These are phyloP conservation scores for Eimeria falciformis DNA, from an alignment of 169 alveolate genomes.

Conservation along the genomic window DNA sequence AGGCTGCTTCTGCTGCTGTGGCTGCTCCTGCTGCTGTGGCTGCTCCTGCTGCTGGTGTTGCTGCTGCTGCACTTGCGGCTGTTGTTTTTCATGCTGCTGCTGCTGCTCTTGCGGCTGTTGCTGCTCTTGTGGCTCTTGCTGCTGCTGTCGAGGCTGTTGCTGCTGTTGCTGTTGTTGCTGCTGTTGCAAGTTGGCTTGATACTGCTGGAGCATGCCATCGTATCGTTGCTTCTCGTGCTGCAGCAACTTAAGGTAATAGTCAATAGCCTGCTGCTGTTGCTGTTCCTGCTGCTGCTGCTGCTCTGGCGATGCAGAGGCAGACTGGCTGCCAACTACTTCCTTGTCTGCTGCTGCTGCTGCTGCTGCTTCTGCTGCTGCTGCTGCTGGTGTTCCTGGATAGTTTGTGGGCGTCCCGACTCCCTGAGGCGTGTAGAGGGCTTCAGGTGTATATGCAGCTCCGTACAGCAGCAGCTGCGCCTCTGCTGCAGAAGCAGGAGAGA, in stretches of 20 bases:
- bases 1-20: not conserved
- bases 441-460: not conserved
- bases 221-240: not conserved
- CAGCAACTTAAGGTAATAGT: too few species aligned
- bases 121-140: not conserved
- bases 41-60: not conserved
- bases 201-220: not conserved
- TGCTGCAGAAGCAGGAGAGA: not conserved
- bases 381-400: not conserved
- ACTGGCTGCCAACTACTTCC: too few species aligned
- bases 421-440: not conserved
- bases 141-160: not conserved
- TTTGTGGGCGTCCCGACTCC: not conserved
- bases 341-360: too few species aligned
- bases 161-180: not conserved
- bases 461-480: constrained; percentile 7
- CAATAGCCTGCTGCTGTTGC: too few species aligned
- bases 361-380: constrained; percentile 37
- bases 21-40: not conserved
- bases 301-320: too few species aligned
- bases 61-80: not conserved
- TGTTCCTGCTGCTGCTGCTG: too few species aligned
- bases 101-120: not conserved
- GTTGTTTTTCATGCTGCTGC: not conserved
- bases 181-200: not conserved